Percentiles rank a stretch among this genome's conserved stretches.
phyloP scores from a whole-genome alignment of 805 yeast genomes.

The Pichia occidentalis region DNA sequence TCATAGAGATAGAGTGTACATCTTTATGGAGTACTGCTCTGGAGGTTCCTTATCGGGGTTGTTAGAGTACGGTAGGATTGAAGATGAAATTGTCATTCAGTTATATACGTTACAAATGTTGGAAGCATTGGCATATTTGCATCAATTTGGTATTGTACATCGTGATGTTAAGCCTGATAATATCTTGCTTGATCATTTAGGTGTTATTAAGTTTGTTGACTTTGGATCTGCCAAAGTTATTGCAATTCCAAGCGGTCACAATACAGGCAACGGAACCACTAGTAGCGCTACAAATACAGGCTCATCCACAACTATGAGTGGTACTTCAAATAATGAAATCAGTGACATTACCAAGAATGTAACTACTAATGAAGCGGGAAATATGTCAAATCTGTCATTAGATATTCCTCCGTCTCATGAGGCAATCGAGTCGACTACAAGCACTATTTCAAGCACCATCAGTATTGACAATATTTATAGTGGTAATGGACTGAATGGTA shows the following conservation, averaged over 20 bases:
- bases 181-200: constrained; percentile 80
- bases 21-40: constrained; percentile 96
- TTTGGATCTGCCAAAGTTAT: constrained; percentile 96
- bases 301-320: not conserved
- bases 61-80: constrained; percentile 87
- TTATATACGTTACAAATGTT: constrained; percentile 86
- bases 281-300: constrained; percentile 12
- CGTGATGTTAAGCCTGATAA: constrained; percentile 96
- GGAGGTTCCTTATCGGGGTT: constrained; percentile 88
- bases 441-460: not conserved
- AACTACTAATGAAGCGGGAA: not conserved
- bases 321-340: constrained; percentile 17
- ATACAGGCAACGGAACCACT: constrained; percentile 2
- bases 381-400: constrained; percentile 1
- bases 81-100: constrained; percentile 88
- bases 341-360: constrained; percentile 24
- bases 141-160: constrained; percentile 92
- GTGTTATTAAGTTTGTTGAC: constrained; percentile 91
- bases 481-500: not conserved
- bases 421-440: not conserved
- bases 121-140: constrained; percentile 92
- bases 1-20: constrained; percentile 88
- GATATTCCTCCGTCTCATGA: not conserved
- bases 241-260: constrained; percentile 35
- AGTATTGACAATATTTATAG: too few relatives aligned